Base-by-base conservation (phyloP, 108 stramenopile genomes). In the Asterionellopsis glacialis region DNA sequence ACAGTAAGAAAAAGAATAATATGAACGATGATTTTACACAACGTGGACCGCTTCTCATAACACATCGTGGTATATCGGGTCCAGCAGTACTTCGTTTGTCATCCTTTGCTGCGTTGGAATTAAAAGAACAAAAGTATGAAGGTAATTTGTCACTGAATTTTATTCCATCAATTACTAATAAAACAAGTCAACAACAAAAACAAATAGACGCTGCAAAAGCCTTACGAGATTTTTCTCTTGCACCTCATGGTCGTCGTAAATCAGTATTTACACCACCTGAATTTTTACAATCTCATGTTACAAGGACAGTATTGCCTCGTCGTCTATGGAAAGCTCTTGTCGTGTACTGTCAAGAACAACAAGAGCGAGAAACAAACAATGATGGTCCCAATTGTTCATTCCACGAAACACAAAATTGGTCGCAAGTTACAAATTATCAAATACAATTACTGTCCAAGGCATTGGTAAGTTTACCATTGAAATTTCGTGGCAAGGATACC, bases 1-100 rank as follows among this genome's bases (percentile, higher is more conserved):
- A n/a, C n/a, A n/a, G 15, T 14, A 57, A 64, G 56, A 45, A 64
- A 60, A 69, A 64, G 56, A 70, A 70, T 47, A 45, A 59, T 12
- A 67, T 58, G 38, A 78, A 69, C 51, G 72, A 78, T 45, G 72
- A 61, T 13, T 41, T 81, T 23, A 51, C 72, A 44, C 81, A 91
- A 52, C 79, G 91, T 59, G 95, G 95, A 10, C 95, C 95, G 6
- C 56, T 96, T 22, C 73, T 96, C 19, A 87, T 96, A 45, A 96
- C 93, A 11, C 95, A 96, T 74, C 83, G 84, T 28, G 96, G 96
- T 22, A 28, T 96, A 15, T 91, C 91, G 24, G 96, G 96, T 0
- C 96, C 96, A 16, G 94, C 94, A 19, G 80, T 78, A 9, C 59
- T 96, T 49, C 73, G 89, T 40, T 59, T 96, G 22, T 92, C 90